Conservation (phyloP, 257 asterid genomes). For the Parsonsia alboflavescens region DNA sequence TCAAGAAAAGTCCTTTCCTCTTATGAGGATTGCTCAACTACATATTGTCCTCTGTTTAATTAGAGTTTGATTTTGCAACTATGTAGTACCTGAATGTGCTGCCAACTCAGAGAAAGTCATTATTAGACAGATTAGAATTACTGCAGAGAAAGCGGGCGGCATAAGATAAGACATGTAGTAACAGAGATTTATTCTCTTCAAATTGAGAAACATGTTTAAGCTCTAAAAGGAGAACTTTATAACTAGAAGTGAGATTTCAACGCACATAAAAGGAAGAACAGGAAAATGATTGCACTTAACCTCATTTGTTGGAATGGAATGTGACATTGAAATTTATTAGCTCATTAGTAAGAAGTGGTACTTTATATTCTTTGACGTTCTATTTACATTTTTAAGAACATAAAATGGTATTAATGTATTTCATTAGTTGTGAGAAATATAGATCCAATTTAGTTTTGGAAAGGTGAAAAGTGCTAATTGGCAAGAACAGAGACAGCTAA, state of each 20-base stretch:
- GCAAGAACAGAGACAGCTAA: conserved; percentile 45
- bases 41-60: conserved; percentile 5
- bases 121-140: neutral
- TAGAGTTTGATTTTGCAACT: neutral
- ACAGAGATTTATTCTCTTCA: no score
- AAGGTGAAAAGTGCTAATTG: neutral
- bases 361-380: no score
- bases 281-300: no score
- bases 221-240: neutral
- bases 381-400: no score
- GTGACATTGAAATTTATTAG: no score
- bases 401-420: neutral
- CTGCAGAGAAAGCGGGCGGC: neutral
- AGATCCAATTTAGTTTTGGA: neutral
- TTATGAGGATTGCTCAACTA: conserved; percentile 22
- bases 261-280: neutral
- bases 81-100: no score
- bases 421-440: neutral
- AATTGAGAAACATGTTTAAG: no score
- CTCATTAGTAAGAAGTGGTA: no score
- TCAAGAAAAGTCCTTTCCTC: conserved; percentile 8
- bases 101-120: neutral
- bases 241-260: neutral
- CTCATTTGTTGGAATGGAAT: neutral
- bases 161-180: neutral